phyloP scores from a whole-genome alignment of 495 filamentous ascomycete genomes.

The Platismatia glauca region DNA sequence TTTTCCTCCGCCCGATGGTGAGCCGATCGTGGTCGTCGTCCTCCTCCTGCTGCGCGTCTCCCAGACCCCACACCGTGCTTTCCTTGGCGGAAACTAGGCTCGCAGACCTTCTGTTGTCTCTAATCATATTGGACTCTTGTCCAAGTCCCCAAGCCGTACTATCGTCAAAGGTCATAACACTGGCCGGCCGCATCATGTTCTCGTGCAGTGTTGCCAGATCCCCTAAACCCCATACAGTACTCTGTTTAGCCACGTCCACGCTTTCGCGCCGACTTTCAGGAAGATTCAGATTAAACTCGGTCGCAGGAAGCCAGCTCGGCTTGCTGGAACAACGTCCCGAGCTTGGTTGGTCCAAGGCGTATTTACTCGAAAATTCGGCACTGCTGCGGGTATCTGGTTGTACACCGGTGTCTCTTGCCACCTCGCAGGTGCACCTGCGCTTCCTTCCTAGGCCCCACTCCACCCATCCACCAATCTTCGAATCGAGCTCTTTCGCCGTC shows the following conservation, averaged over 20 bases:
- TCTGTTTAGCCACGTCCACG: neutral
- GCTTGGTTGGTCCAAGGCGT: neutral
- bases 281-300: neutral
- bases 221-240: neutral
- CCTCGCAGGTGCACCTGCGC: slow-evolving; percentile 14
- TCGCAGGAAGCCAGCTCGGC: neutral
- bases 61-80: slow-evolving; percentile 11
- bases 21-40: neutral
- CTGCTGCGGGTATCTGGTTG: neutral
- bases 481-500: slow-evolving; percentile 18
- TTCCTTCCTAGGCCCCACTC: slow-evolving; percentile 16
- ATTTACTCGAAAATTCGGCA: neutral
- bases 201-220: slow-evolving; percentile 1
- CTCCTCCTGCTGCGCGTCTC: neutral
- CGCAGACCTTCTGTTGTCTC: neutral
- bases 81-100: slow-evolving; percentile 4
- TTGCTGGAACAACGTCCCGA: neutral
- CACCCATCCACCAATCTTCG: slow-evolving; percentile 20
- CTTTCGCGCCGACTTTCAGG: neutral
- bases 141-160: neutral
- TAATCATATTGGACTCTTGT: neutral
- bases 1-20: neutral
- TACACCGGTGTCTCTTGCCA: neutral
- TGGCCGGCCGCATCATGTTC: slow-evolving; percentile 3
- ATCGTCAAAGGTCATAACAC: neutral